These are phyloP conservation scores for Globisporangium irregulare DNA, from an alignment of 352 stramenopile species.

Conservation along the genomic window DNA sequence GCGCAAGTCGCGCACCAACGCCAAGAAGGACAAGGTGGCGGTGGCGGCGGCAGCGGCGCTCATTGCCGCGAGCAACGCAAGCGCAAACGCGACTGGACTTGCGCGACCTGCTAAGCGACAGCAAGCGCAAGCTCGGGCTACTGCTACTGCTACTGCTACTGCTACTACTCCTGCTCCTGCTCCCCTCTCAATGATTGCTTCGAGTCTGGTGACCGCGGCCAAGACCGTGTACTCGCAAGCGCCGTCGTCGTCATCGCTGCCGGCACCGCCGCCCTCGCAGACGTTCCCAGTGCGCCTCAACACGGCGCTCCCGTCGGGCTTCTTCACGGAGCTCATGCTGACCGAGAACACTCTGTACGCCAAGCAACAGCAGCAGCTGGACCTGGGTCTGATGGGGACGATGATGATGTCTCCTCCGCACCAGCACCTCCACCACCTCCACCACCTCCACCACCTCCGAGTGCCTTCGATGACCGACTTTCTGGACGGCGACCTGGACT, in stretches of 20 bases:
- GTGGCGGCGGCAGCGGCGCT: too few species aligned
- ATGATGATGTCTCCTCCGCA: not conserved
- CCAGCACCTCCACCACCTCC: not conserved
- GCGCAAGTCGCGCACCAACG: slow-evolving; percentile 11
- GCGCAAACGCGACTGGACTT: not conserved
- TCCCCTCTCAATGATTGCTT: not conserved
- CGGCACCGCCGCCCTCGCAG: not conserved
- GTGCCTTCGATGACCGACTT: slow-evolving; percentile 3
- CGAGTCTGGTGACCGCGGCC: not conserved
- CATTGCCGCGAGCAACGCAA: not conserved
- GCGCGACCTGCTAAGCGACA: not conserved
- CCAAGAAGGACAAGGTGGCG: not conserved
- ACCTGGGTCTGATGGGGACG: not conserved
- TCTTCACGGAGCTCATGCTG: slow-evolving; percentile 21
- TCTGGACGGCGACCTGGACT: slow-evolving; percentile 11
- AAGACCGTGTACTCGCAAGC: not conserved
- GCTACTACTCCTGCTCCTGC: too few species aligned
- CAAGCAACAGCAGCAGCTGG: slow-evolving; percentile 7
- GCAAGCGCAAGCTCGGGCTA: not conserved
- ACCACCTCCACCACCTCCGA: not conserved
- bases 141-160: too few species aligned
- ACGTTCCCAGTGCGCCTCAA: not conserved
- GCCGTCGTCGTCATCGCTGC: not conserved
- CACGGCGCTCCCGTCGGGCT: slow-evolving; percentile 5
- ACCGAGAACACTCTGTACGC: slow-evolving; percentile 5